Evolutionary conservation across 768 basidiomycete genomes (phyloP).

Genomic region (Boletales sp.): DNA sequence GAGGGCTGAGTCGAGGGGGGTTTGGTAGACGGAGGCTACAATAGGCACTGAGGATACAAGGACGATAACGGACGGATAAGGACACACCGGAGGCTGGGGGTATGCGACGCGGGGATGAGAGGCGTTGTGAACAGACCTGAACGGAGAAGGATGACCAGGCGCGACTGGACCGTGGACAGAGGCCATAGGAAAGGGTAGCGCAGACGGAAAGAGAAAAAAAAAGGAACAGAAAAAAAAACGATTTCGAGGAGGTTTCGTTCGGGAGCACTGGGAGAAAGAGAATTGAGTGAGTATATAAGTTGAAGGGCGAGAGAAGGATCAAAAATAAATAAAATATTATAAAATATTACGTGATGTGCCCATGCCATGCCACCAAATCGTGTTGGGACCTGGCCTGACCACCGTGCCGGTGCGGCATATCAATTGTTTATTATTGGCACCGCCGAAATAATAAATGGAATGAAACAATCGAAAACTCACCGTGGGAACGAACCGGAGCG

Average conservation of each 20-base stretch:
- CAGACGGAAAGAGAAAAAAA: not conserved
- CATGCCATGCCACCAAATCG: slow-evolving; percentile 26
- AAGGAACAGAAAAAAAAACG: not conserved
- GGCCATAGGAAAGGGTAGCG: slow-evolving; percentile 29
- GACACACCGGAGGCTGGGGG: slow-evolving; percentile 26
- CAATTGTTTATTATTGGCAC: slow-evolving; percentile 27
- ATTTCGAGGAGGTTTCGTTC: slow-evolving; percentile 13
- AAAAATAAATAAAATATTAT: not conserved
- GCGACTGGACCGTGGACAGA: slow-evolving; percentile 29
- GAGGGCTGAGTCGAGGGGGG: slow-evolving; percentile 30
- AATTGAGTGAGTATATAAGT: slow-evolving; percentile 24
- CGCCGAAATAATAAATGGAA: slow-evolving; percentile 25
- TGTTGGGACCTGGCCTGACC: slow-evolving; percentile 17
- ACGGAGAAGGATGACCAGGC: slow-evolving; percentile 29
- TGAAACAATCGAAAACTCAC: slow-evolving; percentile 32
- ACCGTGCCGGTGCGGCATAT: slow-evolving; percentile 22
- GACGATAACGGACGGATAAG: no score
- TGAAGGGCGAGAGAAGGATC: not conserved
- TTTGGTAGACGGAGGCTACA: slow-evolving; percentile 16
- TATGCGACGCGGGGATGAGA: slow-evolving; percentile 28
- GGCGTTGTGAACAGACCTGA: slow-evolving; percentile 7
- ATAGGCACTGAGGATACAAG: not conserved
- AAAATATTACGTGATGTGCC: slow-evolving; percentile 10
- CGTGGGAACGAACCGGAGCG: slow-evolving; percentile 21
- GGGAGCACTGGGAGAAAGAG: slow-evolving; percentile 9